A percentile compares a stretch with the other conserved stretches of the same genome.
Conservation (phyloP, 176 grass and related monocot genomes). For the Poa pratensis region DNA sequence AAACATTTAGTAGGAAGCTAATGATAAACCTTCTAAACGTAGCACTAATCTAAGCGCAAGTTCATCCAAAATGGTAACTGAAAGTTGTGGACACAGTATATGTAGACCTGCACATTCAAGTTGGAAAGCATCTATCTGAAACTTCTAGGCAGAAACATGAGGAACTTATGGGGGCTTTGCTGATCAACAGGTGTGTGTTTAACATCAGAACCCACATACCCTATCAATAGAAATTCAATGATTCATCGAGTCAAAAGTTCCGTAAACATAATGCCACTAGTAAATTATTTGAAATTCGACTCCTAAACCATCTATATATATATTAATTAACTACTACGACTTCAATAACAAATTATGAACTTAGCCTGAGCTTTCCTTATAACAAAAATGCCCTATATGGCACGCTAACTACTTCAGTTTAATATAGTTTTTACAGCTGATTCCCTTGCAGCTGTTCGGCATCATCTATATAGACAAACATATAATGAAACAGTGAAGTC, state of each 20-base stretch:
- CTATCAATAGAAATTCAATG: not conserved
- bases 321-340: not conserved
- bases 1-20: conserved; percentile 18
- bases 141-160: not conserved
- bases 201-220: conserved; percentile 19
- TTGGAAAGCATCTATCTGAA: not conserved
- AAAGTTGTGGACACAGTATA: not conserved
- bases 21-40: conserved; percentile 15
- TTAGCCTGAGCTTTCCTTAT: not conserved
- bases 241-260: not conserved
- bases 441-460: not conserved
- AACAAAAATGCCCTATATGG: not conserved
- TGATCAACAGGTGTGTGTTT: conserved; percentile 3
- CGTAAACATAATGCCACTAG: conserved; percentile 2
- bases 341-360: not conserved
- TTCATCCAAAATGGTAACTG: conserved; percentile 2
- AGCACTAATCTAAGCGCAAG: conserved; percentile 1
- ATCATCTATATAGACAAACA: conserved; percentile 14
- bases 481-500: not conserved
- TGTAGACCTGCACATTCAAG: not conserved
- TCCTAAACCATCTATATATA: not conserved
- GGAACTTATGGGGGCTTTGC: not conserved
- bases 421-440: not conserved
- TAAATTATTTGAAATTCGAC: not conserved
- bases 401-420: not conserved